Evolutionary conservation across 768 basidiomycete species (phyloP).

Genomic region (Coprinopsis strossmayeri): DNA sequence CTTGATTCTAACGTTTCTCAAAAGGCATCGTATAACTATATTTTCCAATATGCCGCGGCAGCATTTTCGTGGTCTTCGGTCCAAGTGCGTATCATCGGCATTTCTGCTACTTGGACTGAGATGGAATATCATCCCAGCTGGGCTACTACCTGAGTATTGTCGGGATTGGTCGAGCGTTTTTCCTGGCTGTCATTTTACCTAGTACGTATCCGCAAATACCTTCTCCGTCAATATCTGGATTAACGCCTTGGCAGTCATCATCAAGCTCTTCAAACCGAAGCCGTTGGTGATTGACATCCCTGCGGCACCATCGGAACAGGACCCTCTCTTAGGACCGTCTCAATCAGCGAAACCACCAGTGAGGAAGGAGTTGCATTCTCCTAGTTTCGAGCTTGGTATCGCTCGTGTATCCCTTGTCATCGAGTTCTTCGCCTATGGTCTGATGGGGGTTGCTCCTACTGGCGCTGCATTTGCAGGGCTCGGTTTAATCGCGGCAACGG

Average conservation of each 20-base stretch:
- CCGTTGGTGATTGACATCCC: constrained; percentile 21
- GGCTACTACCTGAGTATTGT: constrained; percentile 65
- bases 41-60: constrained; percentile 58
- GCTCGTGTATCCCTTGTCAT: constrained; percentile 55
- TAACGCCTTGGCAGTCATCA: constrained; percentile 33
- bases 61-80: constrained; percentile 66
- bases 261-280: constrained; percentile 47
- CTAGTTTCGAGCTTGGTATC: constrained; percentile 63
- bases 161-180: constrained; percentile 46
- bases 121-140: constrained; percentile 32
- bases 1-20: not conserved
- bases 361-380: constrained; percentile 31
- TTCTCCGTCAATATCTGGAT: no score
- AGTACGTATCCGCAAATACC: constrained; percentile 39
- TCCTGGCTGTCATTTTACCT: constrained; percentile 53
- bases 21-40: constrained; percentile 52
- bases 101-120: not conserved
- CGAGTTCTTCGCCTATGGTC: constrained; percentile 44
- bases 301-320: constrained; percentile 18
- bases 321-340: constrained; percentile 22
- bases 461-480: constrained; percentile 45
- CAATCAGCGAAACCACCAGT: constrained; percentile 6
- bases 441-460: constrained; percentile 42
- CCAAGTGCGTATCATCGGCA: constrained; percentile 31
- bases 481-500: constrained; percentile 48